A percentile compares a stretch with the other conserved stretches of the same genome.
These are phyloP conservation scores for Acanthamoeba royreba DNA, from an alignment of 208 protist genomes.

Conservation along the genomic window DNA sequence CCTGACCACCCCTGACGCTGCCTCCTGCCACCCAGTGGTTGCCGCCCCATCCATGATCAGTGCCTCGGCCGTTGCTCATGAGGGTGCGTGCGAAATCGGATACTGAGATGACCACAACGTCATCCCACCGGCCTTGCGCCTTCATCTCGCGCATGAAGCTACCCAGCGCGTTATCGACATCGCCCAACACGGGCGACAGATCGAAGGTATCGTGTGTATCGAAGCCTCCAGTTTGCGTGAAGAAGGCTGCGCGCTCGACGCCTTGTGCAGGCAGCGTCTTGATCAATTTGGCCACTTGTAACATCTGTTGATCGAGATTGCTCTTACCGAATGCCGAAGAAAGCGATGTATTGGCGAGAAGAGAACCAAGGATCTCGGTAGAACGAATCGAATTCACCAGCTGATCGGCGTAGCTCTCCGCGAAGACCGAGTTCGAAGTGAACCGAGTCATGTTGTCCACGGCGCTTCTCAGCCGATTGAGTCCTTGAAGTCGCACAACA, in stretches of 20 bases:
- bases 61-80: constrained; percentile 43
- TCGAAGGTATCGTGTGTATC: constrained; percentile 38
- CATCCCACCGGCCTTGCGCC: background rate
- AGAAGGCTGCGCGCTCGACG: constrained; percentile 39
- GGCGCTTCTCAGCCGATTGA: background rate
- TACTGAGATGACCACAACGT: background rate
- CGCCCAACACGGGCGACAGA: background rate
- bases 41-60: constrained; percentile 53
- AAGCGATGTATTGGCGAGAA: background rate
- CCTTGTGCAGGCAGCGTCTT: background rate
- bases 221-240: constrained; percentile 18
- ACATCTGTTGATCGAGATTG: background rate
- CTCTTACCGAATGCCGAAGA: background rate
- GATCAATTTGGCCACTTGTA: constrained; percentile 48
- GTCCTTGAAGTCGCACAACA: background rate
- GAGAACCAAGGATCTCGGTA: background rate
- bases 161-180: constrained; percentile 6
- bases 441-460: background rate
- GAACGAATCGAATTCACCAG: background rate
- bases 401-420: background rate
- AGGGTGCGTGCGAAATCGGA: constrained; percentile 51
- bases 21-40: constrained; percentile 36
- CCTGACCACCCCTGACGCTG: background rate
- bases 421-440: background rate
- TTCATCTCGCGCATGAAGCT: constrained; percentile 49